Percentiles rank a stretch among this genome's conserved stretches.
These are phyloP conservation scores for Vitis riparia DNA, from an alignment of 164 flowering plant species.

Conservation along the genomic window DNA sequence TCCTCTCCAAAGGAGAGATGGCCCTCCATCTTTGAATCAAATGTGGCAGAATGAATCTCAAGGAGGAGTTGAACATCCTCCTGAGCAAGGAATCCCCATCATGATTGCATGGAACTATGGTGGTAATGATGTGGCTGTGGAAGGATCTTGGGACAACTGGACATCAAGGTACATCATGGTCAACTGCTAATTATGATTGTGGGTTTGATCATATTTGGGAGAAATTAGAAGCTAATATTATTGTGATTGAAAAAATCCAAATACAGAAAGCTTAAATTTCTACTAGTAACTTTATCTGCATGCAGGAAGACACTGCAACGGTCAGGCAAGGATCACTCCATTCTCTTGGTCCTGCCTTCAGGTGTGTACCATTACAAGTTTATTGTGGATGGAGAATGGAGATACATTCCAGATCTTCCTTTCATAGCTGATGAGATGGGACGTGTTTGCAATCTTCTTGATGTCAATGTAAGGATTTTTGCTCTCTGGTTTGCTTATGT, in stretches of 20 bases:
- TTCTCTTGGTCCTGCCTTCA: conserved; percentile 75
- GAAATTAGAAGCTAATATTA: not conserved
- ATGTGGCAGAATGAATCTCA: conserved; percentile 47
- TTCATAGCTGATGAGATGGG: conserved; percentile 67
- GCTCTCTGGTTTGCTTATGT: not conserved
- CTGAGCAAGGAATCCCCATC: conserved; percentile 69
- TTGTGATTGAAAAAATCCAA: not conserved
- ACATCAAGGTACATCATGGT: no score
- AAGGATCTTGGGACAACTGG: conserved; percentile 99
- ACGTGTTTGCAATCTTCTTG: conserved; percentile 62
- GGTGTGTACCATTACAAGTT: conserved; percentile 86
- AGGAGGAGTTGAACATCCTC: conserved; percentile 35
- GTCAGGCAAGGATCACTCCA: conserved; percentile 76
- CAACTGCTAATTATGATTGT: no score
- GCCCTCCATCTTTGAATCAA: conserved; percentile 36
- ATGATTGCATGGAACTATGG: conserved; percentile 84
- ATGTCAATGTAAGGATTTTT: conserved; percentile 66
- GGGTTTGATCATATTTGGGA: no score
- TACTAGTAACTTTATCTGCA: not conserved
- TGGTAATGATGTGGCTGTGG: conserved; percentile 73
- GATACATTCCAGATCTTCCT: conserved; percentile 83
- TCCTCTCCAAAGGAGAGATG: conserved; percentile 62
- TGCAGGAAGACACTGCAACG: conserved; percentile 74
- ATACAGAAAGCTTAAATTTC: not conserved
- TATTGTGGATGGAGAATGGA: conserved; percentile 84